Evolutionary conservation across 306 rosid species (phyloP).

Genomic region (Datisca glomerata): DNA sequence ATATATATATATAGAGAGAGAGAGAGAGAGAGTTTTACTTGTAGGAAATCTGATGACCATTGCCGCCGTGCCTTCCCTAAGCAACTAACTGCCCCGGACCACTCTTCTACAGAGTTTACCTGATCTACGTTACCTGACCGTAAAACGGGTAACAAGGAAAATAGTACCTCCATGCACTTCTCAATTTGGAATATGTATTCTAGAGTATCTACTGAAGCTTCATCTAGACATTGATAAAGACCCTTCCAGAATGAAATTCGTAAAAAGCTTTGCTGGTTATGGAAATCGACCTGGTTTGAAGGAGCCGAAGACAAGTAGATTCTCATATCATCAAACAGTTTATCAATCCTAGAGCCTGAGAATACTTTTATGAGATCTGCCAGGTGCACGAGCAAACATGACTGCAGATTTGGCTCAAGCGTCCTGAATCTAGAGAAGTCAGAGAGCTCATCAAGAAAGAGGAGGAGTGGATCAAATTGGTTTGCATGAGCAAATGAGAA

Average conservation of each 20-base stretch:
- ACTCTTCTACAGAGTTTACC: constrained; percentile 34
- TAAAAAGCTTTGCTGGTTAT: constrained; percentile 32
- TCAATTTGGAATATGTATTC: constrained; percentile 46
- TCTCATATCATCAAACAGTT: constrained; percentile 47
- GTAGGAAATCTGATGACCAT: constrained; percentile 64
- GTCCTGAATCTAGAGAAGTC: constrained; percentile 65
- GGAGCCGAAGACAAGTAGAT: constrained; percentile 37
- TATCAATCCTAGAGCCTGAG: constrained; percentile 75
- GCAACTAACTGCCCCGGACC: constrained; percentile 72
- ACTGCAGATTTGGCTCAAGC: constrained; percentile 62
- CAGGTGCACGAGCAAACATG: constrained; percentile 58
- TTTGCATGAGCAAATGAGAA: constrained; percentile 80
- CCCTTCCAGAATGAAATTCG: constrained; percentile 86
- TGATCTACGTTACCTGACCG: constrained; percentile 23
- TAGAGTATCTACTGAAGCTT: constrained; percentile 47
- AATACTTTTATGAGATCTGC: constrained; percentile 57
- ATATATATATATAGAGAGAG: too few relatives aligned
- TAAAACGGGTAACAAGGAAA: constrained; percentile 48
- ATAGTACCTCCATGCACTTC: constrained; percentile 71
- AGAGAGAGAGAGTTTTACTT: constrained; percentile 28
- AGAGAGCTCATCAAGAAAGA: constrained; percentile 85
- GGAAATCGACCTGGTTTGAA: constrained; percentile 20
- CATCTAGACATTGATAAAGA: constrained; percentile 56
- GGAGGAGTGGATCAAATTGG: constrained; percentile 60
- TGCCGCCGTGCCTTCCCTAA: constrained; percentile 61